Evolutionary conservation across 495 filamentous ascomycete species (phyloP), one percentile per base, ranked within the genome.

Genomic region (Penicillium lagena): DNA sequence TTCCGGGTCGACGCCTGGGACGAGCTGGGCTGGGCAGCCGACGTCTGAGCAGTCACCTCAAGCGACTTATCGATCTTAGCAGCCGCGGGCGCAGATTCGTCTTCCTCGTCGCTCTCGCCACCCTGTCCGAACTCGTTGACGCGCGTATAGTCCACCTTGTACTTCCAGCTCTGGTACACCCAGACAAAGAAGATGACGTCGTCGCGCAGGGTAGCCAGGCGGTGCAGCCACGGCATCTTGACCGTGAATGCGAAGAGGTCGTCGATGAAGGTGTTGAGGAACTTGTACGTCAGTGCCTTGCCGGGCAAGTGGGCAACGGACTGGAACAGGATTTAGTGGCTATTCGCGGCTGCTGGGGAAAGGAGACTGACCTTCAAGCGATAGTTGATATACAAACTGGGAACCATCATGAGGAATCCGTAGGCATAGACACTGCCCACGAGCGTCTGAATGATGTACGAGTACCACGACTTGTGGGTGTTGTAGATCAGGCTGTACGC

Each of bases 331-430:
- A 39, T 37, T 12, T 7, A 4, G 22, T 10, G 12, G 30, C 11
- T n/a, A 41, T 11, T 30, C 9, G 9, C 32, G 32, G 32, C 9
- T 34, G 32, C 9, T 22, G 7, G 37, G 33, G 11, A 40, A 22
- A 22, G 17, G 28, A 29, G 11, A 59, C 70, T 28, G 40, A 77
- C 74, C 67, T 97, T 93, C 51, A 98, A 78, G 7, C 91, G 79
- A 71, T 98, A 98, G 73, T 98, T 98, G 80, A 98, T 98, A 64
- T 97, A 98, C 43, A 98, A 73, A 46, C 80, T 85, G 27, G 93
- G 93, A 12, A 98, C 88, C 93, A 98, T 97, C 94, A 98, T 97
- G 47, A 98, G 67, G 72, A 98, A 98, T 7, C 93, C 93, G 56
- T 98, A 98, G 1, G 93, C 91, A 61, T 98, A 98, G 29, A 98